Percentiles rank a stretch among this genome's conserved stretches.
Conservation (phyloP, 495 filamentous ascomycete genomes). For the Aspergillus mulundensis region DNA sequence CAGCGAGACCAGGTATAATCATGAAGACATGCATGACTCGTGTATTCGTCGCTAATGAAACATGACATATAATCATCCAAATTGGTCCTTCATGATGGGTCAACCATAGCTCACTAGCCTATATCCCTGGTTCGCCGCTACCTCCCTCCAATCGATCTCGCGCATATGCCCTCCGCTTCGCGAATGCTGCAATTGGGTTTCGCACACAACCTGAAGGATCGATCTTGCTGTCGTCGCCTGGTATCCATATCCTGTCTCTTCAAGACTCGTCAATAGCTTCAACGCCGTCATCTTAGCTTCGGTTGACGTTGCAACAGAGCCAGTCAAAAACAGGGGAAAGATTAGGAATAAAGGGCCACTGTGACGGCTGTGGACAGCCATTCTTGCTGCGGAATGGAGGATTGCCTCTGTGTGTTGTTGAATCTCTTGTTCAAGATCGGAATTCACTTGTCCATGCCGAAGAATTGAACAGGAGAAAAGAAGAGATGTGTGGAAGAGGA, state of each 20-base stretch:
- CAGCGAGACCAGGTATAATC: slow-evolving; percentile 1
- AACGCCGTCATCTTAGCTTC: slow-evolving; percentile 48
- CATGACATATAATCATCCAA: too few species aligned
- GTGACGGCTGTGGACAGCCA: slow-evolving; percentile 24
- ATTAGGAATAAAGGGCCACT: slow-evolving; percentile 45
- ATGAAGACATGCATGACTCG: not conserved
- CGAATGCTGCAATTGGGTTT: slow-evolving; percentile 40
- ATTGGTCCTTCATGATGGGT: slow-evolving; percentile 15
- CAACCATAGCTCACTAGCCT: slow-evolving; percentile 45
- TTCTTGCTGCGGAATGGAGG: slow-evolving; percentile 37
- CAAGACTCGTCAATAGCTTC: slow-evolving; percentile 46
- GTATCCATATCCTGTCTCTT: slow-evolving; percentile 48
- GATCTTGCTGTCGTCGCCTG: slow-evolving; percentile 44
- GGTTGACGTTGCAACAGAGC: slow-evolving; percentile 38
- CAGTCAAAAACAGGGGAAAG: slow-evolving; percentile 57
- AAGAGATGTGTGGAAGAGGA: slow-evolving; percentile 47
- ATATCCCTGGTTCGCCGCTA: slow-evolving; percentile 38
- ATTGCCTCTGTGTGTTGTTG: slow-evolving; percentile 42
- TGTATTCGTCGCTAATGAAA: slow-evolving; percentile 7
- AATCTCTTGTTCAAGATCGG: slow-evolving; percentile 36
- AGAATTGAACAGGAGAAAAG: slow-evolving; percentile 51
- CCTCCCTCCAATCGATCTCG: slow-evolving; percentile 45
- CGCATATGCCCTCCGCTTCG: slow-evolving; percentile 33
- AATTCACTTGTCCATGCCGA: slow-evolving; percentile 41
- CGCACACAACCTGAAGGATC: slow-evolving; percentile 48